These are phyloP conservation scores for Lepraria neglecta DNA, from an alignment of 495 filamentous ascomycete species.

Conservation along the genomic window DNA sequence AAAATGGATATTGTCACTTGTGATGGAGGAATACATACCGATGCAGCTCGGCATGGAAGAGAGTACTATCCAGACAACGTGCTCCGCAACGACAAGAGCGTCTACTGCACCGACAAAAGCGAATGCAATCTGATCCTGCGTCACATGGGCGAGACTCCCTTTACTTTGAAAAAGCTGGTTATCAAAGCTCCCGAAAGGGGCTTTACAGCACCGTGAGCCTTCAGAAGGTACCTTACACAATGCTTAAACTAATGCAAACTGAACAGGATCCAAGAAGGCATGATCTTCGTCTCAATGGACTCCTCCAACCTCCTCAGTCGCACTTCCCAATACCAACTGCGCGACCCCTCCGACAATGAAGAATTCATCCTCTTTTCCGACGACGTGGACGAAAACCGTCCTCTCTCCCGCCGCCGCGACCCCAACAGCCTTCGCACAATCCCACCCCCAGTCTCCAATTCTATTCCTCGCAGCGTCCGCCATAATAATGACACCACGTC, in stretches of 20 bases:
- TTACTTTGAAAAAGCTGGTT: conserved; percentile 73
- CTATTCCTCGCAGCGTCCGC: conserved; percentile 11
- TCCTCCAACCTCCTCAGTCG: conserved; percentile 65
- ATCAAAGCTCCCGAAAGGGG: conserved; percentile 79
- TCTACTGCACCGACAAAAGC: conserved; percentile 81
- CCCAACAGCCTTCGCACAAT: conserved; percentile 20
- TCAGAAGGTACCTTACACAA: neutral
- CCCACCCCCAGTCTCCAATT: conserved; percentile 26
- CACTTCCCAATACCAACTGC: conserved; percentile 70
- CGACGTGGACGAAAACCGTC: conserved; percentile 15
- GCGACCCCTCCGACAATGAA: conserved; percentile 43
- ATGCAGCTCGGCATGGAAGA: conserved; percentile 43
- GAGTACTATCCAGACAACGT: conserved; percentile 73
- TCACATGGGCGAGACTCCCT: conserved; percentile 71
- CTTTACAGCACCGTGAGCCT: conserved; percentile 78
- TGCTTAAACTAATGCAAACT: neutral
- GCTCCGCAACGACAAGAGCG: conserved; percentile 68
- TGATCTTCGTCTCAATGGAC: conserved; percentile 87
- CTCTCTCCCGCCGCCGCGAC: conserved; percentile 26
- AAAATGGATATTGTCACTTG: conserved; percentile 83
- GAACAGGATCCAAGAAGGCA: conserved; percentile 77
- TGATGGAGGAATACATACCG: conserved; percentile 72
- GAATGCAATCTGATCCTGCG: conserved; percentile 78
- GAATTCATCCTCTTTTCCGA: conserved; percentile 4
- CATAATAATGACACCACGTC: conserved; percentile 2